Conservation (phyloP, 1,139 yeast genomes). For the Meyerozyma carpophila region DNA sequence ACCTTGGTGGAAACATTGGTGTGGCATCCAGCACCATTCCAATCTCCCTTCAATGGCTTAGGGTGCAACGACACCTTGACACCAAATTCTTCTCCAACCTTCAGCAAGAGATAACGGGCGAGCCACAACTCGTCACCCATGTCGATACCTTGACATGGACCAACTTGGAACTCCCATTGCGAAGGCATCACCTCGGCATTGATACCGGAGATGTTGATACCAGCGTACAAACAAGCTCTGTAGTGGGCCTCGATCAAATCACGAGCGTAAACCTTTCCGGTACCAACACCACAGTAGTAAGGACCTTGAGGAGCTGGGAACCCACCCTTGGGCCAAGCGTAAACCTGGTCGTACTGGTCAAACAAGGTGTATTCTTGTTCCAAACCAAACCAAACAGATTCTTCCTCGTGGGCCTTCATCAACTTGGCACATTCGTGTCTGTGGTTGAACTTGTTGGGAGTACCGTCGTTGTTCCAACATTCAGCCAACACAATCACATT, state of each 20-base stretch:
- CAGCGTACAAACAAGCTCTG: conserved; percentile 94
- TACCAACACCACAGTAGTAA: conserved; percentile 99
- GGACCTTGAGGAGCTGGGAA: conserved; percentile 99
- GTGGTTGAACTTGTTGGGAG: conserved; percentile 97
- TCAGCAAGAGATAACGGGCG: conserved; percentile 85
- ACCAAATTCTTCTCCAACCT: conserved; percentile 98
- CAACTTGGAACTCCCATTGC: conserved; percentile 99
- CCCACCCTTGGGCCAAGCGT: conserved; percentile 99
- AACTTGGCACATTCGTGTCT: conserved; percentile 96
- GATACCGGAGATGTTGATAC: conserved; percentile 87
- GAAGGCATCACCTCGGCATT: conserved; percentile 99
- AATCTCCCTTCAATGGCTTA: conserved; percentile 96
- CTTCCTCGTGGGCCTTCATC: conserved; percentile 85
- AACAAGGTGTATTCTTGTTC: conserved; percentile 98
- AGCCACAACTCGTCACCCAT: conserved; percentile 99
- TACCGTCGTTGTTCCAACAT: conserved; percentile 98
- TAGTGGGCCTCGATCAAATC: conserved; percentile 98
- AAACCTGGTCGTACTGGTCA: conserved; percentile 83
- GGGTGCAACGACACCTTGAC: conserved; percentile 99
- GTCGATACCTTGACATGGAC: conserved; percentile 90
- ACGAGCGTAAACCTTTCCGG: conserved; percentile 97
- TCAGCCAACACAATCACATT: conserved; percentile 92
- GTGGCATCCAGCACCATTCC: conserved; percentile 99
- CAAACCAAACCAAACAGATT: conserved; percentile 93
- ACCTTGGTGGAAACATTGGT: conserved; percentile 90